Evolutionary conservation across 1,284 basidiomycete genomes (phyloP), one percentile per base, ranked within the genome.

Genomic region (Leccinum fallax): DNA sequence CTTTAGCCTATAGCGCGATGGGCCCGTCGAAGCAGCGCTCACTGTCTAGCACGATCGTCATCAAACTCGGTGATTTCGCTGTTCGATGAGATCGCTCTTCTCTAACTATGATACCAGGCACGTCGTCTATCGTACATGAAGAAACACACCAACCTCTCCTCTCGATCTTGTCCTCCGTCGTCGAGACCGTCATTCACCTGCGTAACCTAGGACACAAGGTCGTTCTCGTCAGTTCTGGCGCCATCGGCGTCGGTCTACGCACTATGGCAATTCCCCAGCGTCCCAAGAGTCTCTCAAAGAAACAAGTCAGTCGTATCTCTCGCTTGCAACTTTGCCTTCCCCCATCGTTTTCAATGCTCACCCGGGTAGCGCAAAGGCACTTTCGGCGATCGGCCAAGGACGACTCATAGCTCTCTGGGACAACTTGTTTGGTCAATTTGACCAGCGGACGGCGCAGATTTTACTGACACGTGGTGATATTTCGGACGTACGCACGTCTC

Each of bases 301-400:
- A 97, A 76, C 96, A 98, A 83, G 93, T 89, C 60, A 54, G 71
- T 65, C 24, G 28, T 38, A 60, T 65, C n/a, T 34, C 48, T 32
- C 10, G 46, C 10, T 55, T 32, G 2, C 24, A 36, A 4, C 26
- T 24, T 49, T 36, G 13, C 7, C 15, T 3, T 2, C 9, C 1
- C 4, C 3, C 24, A 1, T 19, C 15, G 7, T 16, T 54, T 19
- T 34, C 49, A 48, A 21, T 48, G 11, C 58, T 67, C 54, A 64
- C 54, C 62, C 62, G 32, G 70, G 15, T 62, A 55, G 59, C 53
- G 53, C 61, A 49, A 67, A 95, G 92, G 97, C 97, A 7, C 80
- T 99, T 48, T 97, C 97, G 32, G 97, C 97, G 0, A 94, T 99
- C 57, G 97, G 97, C 1, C 97, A 99, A 80, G 93, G 97, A 8